phyloP scores from a whole-genome alignment of 208 protist genomes.

The Leishmania arabica region DNA sequence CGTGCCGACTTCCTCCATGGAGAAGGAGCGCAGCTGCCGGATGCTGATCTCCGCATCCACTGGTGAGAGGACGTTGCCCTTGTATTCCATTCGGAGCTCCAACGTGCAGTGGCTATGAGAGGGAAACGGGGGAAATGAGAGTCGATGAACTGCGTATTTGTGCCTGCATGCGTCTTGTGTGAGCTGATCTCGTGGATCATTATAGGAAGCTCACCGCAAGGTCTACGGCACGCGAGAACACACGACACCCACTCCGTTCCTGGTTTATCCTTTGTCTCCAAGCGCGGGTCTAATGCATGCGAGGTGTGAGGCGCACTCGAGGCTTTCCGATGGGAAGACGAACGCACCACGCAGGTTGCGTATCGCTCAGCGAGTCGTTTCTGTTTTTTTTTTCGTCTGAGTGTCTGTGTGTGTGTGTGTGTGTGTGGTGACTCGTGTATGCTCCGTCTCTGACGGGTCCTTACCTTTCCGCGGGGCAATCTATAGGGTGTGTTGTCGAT shows the following conservation, averaged over 20 bases:
- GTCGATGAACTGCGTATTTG: background rate
- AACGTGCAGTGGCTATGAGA: background rate
- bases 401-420: background rate
- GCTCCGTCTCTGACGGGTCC: background rate
- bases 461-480: background rate
- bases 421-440: background rate
- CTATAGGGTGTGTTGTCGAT: slow-evolving; percentile 1
- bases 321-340: background rate
- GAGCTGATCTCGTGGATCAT: background rate
- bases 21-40: slow-evolving; percentile 64
- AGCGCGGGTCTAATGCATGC: background rate
- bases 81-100: slow-evolving; percentile 64
- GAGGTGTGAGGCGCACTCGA: background rate
- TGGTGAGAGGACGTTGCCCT: slow-evolving; percentile 48
- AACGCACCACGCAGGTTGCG: background rate
- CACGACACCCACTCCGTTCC: background rate
- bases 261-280: background rate
- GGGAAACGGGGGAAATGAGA: no score
- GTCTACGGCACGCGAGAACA: background rate
- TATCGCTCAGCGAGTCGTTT: background rate
- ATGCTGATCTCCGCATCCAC: slow-evolving; percentile 75
- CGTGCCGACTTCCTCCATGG: slow-evolving; percentile 65
- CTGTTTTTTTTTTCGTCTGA: no score
- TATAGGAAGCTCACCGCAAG: background rate
- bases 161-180: background rate